Conservation (phyloP, 192 early-diverging fungal species). For the Podila verticillata region DNA sequence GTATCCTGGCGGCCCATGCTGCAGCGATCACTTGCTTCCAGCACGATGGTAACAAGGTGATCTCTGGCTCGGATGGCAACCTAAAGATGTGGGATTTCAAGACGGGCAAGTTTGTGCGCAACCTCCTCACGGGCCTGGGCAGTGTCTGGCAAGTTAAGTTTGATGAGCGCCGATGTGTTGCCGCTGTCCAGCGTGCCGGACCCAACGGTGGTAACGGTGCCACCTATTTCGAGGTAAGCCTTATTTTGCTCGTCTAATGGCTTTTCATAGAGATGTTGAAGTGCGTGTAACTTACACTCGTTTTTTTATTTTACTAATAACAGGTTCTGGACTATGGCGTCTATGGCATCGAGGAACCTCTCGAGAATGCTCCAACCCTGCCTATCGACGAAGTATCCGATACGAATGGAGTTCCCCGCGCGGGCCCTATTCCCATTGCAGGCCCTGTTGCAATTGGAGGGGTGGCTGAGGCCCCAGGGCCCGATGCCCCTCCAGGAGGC, state of each 20-base stretch:
- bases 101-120: conserved; percentile 83
- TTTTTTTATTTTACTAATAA: neutral
- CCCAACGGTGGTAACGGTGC: conserved; percentile 40
- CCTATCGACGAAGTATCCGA: conserved; percentile 7
- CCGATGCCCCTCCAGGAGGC: neutral
- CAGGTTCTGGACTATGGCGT: conserved; percentile 77
- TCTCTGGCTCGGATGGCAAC: conserved; percentile 93
- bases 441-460: neutral
- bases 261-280: neutral
- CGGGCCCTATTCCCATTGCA: neutral
- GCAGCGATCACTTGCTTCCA: conserved; percentile 99
- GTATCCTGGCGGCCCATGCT: conserved; percentile 78
- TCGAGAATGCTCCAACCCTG: conserved; percentile 36
- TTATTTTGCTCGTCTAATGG: neutral
- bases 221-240: conserved; percentile 81
- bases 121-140: conserved; percentile 81
- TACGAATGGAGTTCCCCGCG: neutral
- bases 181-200: conserved; percentile 69
- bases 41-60: conserved; percentile 92
- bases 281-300: neutral
- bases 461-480: neutral
- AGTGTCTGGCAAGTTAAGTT: conserved; percentile 97
- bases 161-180: conserved; percentile 87
- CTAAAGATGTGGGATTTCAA: conserved; percentile 98
- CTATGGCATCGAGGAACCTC: conserved; percentile 62